Percentiles rank a stretch among this genome's conserved stretches.
These are phyloP conservation scores for Magnolia officinalis DNA, from an alignment of 164 flowering plant genomes.

Conservation along the genomic window DNA sequence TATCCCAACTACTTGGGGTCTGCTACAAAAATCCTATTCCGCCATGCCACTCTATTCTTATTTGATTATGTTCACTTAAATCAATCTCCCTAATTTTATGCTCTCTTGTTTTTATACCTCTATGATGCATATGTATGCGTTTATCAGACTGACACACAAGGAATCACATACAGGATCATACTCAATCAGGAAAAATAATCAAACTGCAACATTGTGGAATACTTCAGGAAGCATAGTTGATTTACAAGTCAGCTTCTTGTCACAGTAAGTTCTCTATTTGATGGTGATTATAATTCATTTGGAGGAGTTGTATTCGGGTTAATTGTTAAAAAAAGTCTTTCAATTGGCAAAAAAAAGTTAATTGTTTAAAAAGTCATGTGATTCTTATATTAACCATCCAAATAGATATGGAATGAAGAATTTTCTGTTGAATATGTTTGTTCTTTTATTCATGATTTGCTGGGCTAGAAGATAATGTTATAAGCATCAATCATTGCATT, in stretches of 20 bases:
- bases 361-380: too few species aligned
- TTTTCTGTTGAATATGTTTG: too few species aligned
- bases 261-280: background rate
- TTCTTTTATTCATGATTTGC: too few species aligned
- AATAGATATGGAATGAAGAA: too few species aligned
- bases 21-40: too few species aligned
- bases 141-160: slow-evolving; percentile 5
- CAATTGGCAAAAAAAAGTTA: too few species aligned
- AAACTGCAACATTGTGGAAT: slow-evolving; percentile 1
- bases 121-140: background rate
- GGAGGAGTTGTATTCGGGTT: background rate
- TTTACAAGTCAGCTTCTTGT: slow-evolving; percentile 7
- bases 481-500: too few species aligned
- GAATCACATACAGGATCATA: slow-evolving; percentile 3
- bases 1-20: too few species aligned
- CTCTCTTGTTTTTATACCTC: background rate
- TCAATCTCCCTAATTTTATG: background rate
- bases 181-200: slow-evolving; percentile 1
- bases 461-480: too few species aligned
- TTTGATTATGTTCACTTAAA: background rate
- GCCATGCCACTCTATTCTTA: too few species aligned
- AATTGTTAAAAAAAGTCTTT: background rate
- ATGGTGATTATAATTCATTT: background rate
- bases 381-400: too few species aligned
- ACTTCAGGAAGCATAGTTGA: slow-evolving; percentile 6